phyloP scores from a whole-genome alignment of 2,329 filamentous ascomycete species.

The Calonectria pauciramosa region DNA sequence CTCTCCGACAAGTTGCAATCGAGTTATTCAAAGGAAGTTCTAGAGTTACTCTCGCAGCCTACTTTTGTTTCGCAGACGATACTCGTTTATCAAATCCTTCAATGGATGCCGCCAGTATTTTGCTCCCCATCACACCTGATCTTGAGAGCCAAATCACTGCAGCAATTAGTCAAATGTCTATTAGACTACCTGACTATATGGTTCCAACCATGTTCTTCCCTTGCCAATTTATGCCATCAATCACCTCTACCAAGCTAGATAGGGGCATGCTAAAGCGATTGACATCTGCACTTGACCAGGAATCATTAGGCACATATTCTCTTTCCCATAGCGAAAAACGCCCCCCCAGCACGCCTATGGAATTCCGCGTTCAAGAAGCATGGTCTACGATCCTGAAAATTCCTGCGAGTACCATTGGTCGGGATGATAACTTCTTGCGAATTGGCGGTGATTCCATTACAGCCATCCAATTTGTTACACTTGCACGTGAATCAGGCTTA shows the following conservation, averaged over 20 bases:
- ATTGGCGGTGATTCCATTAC: constrained; percentile 23
- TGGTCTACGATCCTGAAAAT: constrained; percentile 48
- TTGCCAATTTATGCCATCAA: constrained; percentile 1
- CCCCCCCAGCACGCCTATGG: background rate
- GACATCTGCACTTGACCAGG: constrained; percentile 15
- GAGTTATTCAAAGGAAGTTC: background rate
- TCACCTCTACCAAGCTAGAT: constrained; percentile 7
- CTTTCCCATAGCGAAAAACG: constrained; percentile 11
- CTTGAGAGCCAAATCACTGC: background rate
- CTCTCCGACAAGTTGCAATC: background rate
- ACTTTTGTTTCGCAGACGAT: background rate
- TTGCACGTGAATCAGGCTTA: background rate
- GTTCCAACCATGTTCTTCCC: constrained; percentile 1
- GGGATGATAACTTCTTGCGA: constrained; percentile 9
- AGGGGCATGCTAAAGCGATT: background rate
- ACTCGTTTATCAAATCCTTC: background rate
- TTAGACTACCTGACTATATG: background rate
- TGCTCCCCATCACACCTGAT: background rate
- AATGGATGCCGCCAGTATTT: background rate
- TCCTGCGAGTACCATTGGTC: constrained; percentile 46
- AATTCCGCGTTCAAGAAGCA: constrained; percentile 42
- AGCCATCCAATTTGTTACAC: constrained; percentile 41
- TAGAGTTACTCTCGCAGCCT: background rate
- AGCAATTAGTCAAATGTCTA: background rate
- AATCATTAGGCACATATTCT: constrained; percentile 22